Base-by-base conservation (phyloP, 257 asterid species). In the Solanum tarijense region DNA sequence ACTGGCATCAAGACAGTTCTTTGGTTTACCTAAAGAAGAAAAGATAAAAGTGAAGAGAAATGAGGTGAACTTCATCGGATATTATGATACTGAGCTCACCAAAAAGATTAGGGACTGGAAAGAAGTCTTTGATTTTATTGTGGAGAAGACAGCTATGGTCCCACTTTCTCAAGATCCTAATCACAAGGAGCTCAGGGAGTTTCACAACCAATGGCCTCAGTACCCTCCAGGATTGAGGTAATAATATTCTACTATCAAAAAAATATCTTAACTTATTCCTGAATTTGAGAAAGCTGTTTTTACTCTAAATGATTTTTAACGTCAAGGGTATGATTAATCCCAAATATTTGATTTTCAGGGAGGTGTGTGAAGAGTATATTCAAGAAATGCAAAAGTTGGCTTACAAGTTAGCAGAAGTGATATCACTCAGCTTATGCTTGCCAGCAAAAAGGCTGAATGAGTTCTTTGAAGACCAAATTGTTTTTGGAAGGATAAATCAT, bases 101-200 rank as follows among this genome's bases (percentile, higher is more conserved):
- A 92, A 94, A 91, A 94, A 92, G 81, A 92, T 94, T 11, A 91
- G 94, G 81, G 98, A 96, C 85, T 96, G 98, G 97, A 94, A 94
- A 89, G 94, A 94, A 89, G 94, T 94, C 6, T 94, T 94, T 36
- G 98, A 95, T 89, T 93, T 94, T 82, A 88, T 90, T 1, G 86
- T 91, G 12, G 88, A 93, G 89, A 86, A 90, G 87, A 95, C 96
- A 0, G 86, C 92, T 0, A 5, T 92, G 9, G 48, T 92, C 34
- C 93, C 93, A 41, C 95, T 90, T 83, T 91, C 96, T 3, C 91
- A 87, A 69, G 95, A 91, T 58, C 92, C 94, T 14, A 87, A 87
- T 78, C 94, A 91, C n/a, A 52, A 88, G 52, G 93, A 90, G 78
- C 87, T 92, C 18, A 87, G 25, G 87, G 90, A 89, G 83, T 46